Conservation (phyloP, 306 rosid genomes). For the Vigna radiata region DNA sequence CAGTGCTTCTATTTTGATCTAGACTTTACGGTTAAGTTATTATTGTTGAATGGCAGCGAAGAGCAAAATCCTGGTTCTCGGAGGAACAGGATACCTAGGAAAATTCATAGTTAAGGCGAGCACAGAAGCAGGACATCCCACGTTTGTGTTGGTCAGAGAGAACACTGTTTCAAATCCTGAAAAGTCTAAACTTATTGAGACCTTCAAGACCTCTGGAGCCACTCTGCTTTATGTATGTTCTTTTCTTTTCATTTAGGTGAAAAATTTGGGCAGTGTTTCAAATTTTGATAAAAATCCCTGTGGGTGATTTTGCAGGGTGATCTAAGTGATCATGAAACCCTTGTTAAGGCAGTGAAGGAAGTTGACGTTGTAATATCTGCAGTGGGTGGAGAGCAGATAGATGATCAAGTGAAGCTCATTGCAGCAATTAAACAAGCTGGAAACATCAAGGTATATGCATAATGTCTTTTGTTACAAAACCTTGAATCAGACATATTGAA, state of each 20-base stretch:
- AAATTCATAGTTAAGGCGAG: constrained; percentile 48
- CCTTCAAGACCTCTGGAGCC: constrained; percentile 48
- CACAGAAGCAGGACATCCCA: constrained; percentile 52
- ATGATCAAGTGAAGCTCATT: constrained; percentile 51
- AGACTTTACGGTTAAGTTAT: not conserved
- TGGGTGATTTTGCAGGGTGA: constrained; percentile 43
- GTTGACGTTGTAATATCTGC: constrained; percentile 46
- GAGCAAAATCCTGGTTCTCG: constrained; percentile 53
- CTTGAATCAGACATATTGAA: not conserved
- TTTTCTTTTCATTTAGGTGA: not conserved
- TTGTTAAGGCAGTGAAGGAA: constrained; percentile 53
- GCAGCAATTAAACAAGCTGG: constrained; percentile 61
- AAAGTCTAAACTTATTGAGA: constrained; percentile 43
- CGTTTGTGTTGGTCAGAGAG: constrained; percentile 46
- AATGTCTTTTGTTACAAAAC: not conserved
- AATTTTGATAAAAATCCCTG: not conserved
- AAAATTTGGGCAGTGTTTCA: not conserved
- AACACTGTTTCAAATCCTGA: constrained; percentile 45
- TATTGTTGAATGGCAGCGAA: constrained; percentile 38
- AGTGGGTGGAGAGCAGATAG: constrained; percentile 12
- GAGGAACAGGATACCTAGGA: constrained; percentile 47
- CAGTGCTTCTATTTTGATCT: not conserved
- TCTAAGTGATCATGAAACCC: constrained; percentile 46
- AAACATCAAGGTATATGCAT: constrained; percentile 48
- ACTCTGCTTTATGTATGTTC: constrained; percentile 45